Conservation (phyloP, 2,329 filamentous ascomycete genomes). For the Raffaelea albimanens region DNA sequence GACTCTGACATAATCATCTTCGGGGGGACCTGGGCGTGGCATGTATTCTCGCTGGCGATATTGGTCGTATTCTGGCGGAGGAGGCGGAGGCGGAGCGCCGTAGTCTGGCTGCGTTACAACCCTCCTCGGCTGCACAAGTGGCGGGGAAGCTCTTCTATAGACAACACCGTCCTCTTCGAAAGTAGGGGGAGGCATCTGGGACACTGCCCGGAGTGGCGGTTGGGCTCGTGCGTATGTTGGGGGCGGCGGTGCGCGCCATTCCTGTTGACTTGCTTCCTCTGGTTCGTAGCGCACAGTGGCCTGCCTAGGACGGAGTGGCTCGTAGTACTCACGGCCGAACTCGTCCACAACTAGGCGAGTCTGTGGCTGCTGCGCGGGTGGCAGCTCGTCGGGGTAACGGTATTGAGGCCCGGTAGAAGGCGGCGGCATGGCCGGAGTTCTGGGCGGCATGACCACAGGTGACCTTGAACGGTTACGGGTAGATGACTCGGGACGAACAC, state of each 20-base stretch:
- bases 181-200: constrained; percentile 36
- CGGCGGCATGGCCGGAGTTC: too few relatives aligned
- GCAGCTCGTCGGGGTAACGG: neutral
- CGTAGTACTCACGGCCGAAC: constrained; percentile 69
- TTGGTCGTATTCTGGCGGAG: constrained; percentile 38
- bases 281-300: too few relatives aligned
- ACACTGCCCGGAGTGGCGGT: constrained; percentile 29
- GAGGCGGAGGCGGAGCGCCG: constrained; percentile 14
- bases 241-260: constrained; percentile 34
- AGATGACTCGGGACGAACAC: constrained; percentile 38
- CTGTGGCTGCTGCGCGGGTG: constrained; percentile 16
- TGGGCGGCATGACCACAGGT: constrained; percentile 31
- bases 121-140: constrained; percentile 35
- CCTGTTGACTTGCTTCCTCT: constrained; percentile 16
- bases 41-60: constrained; percentile 52
- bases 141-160: constrained; percentile 42
- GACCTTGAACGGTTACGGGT: constrained; percentile 36
- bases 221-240: constrained; percentile 31
- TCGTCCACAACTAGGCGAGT: constrained; percentile 71
- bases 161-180: constrained; percentile 40
- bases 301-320: constrained; percentile 31
- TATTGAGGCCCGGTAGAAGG: constrained; percentile 39
- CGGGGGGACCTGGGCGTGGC: constrained; percentile 32
- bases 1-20: constrained; percentile 35
- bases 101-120: constrained; percentile 56